phyloP scores from a whole-genome alignment of 371 early-diverging fungal species.

The Apophysomyces trapeziformis region DNA sequence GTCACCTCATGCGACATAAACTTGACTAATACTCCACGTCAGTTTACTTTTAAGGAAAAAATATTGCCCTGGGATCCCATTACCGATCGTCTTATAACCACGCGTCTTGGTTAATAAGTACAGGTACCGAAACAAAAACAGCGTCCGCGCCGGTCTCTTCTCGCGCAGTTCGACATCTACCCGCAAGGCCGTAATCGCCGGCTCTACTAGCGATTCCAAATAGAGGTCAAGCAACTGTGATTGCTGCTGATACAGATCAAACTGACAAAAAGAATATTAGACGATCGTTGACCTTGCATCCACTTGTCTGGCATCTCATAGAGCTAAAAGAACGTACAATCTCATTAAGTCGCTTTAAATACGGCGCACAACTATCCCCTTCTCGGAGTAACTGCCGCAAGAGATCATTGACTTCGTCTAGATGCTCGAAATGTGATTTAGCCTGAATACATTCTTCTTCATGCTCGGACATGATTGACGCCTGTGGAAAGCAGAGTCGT shows the following conservation, averaged over 20 bases:
- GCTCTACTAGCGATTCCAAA: slow-evolving; percentile 75
- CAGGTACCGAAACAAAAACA: slow-evolving; percentile 58
- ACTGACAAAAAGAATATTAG: slow-evolving; percentile 32
- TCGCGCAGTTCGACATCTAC: slow-evolving; percentile 36
- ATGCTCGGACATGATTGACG: slow-evolving; percentile 9
- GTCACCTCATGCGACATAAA: slow-evolving; percentile 90
- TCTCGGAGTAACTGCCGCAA: background rate
- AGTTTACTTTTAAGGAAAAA: background rate
- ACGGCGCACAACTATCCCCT: slow-evolving; percentile 14
- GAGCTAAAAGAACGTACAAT: slow-evolving; percentile 24
- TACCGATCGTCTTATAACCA: slow-evolving; percentile 85
- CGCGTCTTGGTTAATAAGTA: slow-evolving; percentile 84
- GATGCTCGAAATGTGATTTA: slow-evolving; percentile 50
- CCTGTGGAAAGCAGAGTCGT: no score
- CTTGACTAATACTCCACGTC: slow-evolving; percentile 56
- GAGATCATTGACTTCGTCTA: slow-evolving; percentile 22
- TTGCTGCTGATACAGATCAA: slow-evolving; percentile 85
- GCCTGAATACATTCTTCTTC: slow-evolving; percentile 27
- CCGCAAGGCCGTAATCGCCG: slow-evolving; percentile 66
- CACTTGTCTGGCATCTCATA: no score
- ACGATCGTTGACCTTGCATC: background rate
- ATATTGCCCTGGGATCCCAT: background rate
- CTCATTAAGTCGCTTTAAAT: slow-evolving; percentile 25
- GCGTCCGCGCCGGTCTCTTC: slow-evolving; percentile 25
- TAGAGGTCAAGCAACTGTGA: slow-evolving; percentile 87